A percentile compares a stretch with the other conserved stretches of the same genome.
Evolutionary conservation across 331 rosid genomes (phyloP).

Genomic region (Rosa hybrid): DNA sequence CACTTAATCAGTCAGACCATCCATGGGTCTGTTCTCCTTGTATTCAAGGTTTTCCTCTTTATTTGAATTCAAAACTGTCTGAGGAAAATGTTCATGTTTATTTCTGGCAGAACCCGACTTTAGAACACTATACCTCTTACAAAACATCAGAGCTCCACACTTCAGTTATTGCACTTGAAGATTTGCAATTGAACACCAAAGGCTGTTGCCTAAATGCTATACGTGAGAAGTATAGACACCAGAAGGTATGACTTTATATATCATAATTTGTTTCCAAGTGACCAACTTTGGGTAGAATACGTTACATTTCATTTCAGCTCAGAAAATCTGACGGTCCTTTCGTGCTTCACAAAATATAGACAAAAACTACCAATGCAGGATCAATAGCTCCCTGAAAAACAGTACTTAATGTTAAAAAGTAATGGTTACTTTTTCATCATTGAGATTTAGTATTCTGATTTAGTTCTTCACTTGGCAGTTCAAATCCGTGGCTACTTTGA

Average conservation of each 20-base stretch:
- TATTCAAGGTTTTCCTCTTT: neutral
- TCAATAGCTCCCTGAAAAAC: neutral
- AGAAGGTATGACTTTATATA: constrained; percentile 49
- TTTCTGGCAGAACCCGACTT: constrained; percentile 64
- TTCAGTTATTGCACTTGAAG: constrained; percentile 68
- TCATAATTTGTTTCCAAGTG: neutral
- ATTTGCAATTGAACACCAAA: constrained; percentile 63
- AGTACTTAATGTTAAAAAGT: neutral
- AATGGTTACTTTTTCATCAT: neutral
- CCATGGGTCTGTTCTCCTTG: constrained; percentile 71
- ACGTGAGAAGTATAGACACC: constrained; percentile 73
- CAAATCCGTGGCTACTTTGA: constrained; percentile 62
- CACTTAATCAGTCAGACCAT: constrained; percentile 65
- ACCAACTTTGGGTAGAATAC: neutral
- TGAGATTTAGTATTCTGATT: neutral
- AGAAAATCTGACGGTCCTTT: neutral
- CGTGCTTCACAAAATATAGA: neutral
- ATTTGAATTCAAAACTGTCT: neutral
- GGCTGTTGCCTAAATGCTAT: constrained; percentile 57
- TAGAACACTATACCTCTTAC: constrained; percentile 77
- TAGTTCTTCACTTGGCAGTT: constrained; percentile 49
- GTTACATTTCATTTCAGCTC: neutral
- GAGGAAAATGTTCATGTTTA: constrained; percentile 18
- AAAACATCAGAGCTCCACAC: constrained; percentile 61
- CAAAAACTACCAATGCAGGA: neutral